Evolutionary conservation across 768 basidiomycete species (phyloP).

Genomic region (Thelephora aurantiotincta): DNA sequence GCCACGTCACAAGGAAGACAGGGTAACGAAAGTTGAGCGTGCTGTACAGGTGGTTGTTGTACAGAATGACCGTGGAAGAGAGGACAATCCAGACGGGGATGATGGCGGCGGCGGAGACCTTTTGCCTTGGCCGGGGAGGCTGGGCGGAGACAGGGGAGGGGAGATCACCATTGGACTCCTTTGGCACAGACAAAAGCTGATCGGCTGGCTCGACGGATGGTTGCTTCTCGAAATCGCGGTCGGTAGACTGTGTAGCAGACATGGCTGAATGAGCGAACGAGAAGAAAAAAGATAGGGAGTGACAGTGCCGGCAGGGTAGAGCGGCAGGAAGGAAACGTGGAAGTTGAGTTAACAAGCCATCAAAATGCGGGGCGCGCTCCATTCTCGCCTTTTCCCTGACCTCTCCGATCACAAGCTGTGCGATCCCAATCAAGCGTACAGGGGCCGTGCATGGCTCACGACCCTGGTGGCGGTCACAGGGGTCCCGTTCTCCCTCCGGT

Average conservation of each 20-base stretch:
- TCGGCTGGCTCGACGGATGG: not conserved
- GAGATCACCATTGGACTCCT: conserved; percentile 19
- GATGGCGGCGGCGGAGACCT: conserved; percentile 51
- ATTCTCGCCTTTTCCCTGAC: too few species aligned
- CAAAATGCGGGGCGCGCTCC: too few species aligned
- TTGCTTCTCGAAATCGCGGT: not conserved
- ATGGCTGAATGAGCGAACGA: not conserved
- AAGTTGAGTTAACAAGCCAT: not conserved
- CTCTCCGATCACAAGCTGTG: too few species aligned
- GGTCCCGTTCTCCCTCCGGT: too few species aligned
- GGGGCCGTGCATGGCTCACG: too few species aligned
- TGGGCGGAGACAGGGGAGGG: conserved; percentile 44
- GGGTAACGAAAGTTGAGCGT: conserved; percentile 76
- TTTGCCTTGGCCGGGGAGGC: conserved; percentile 28
- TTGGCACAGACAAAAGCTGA: conserved; percentile 4
- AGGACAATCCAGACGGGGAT: conserved; percentile 91
- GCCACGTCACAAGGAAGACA: conserved; percentile 87
- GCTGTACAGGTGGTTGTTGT: conserved; percentile 89
- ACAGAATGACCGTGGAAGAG: conserved; percentile 83
- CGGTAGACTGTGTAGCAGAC: not conserved
- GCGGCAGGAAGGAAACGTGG: not conserved
- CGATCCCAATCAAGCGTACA: too few species aligned
- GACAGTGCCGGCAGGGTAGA: not conserved
- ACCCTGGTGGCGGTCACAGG: too few species aligned
- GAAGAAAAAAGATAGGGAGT: not conserved